Conservation (phyloP, 495 filamentous ascomycete species). For the Rostrohypoxylon terebratum region DNA sequence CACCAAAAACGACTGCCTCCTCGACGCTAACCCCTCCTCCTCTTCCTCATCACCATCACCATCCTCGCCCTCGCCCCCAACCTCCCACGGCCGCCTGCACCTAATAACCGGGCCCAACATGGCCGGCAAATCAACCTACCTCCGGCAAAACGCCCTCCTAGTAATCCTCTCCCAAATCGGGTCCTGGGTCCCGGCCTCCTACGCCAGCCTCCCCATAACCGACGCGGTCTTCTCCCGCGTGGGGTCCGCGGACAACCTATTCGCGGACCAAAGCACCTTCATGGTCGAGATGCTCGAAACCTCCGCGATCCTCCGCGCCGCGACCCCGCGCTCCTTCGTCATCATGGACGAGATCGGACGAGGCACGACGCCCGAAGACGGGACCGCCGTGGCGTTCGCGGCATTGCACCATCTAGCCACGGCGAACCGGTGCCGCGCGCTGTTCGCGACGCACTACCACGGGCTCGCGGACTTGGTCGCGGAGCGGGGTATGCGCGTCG, state of each 20-base stretch:
- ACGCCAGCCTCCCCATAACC: constrained; percentile 86
- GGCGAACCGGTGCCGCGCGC: constrained; percentile 77
- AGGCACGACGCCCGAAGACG: constrained; percentile 92
- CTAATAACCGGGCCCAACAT: constrained; percentile 99
- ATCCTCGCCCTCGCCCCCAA: neutral
- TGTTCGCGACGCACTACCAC: constrained; percentile 98
- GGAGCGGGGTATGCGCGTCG: constrained; percentile 48
- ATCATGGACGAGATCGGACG: constrained; percentile 99
- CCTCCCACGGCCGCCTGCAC: constrained; percentile 74
- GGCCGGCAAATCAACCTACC: constrained; percentile 95
- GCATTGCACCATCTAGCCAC: constrained; percentile 83
- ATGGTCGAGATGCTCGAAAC: constrained; percentile 90
- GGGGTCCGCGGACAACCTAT: constrained; percentile 93
- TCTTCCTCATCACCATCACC: neutral
- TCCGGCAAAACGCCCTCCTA: constrained; percentile 94
- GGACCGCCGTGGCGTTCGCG: constrained; percentile 88
- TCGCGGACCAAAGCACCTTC: constrained; percentile 92
- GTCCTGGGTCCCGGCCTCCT: constrained; percentile 88
- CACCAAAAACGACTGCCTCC: constrained; percentile 85
- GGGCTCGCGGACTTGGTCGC: constrained; percentile 76
- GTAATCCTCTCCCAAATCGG: constrained; percentile 92
- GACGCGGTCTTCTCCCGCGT: constrained; percentile 94
- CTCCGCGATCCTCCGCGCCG: constrained; percentile 73
- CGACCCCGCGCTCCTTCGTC: constrained; percentile 82
- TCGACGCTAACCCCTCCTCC: constrained; percentile 59